These are phyloP conservation scores for Calonectria pauciramosa DNA, from an alignment of 2,329 filamentous ascomycete species.

Conservation along the genomic window DNA sequence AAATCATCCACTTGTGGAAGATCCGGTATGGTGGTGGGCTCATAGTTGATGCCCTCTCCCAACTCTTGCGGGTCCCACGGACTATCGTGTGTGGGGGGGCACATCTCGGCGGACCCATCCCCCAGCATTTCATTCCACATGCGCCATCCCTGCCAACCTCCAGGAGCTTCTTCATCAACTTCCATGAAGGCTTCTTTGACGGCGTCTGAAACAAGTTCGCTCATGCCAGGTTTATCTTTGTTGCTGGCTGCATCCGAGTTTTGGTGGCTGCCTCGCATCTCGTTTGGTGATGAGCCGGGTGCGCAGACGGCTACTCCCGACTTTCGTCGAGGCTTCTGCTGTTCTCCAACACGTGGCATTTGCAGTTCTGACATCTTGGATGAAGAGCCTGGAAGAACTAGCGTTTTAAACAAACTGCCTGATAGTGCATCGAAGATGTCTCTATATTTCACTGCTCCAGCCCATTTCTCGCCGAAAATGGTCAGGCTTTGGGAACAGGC, in stretches of 20 bases:
- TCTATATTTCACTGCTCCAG: background rate
- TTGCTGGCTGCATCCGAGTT: background rate
- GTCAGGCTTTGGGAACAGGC: background rate
- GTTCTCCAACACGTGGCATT: background rate
- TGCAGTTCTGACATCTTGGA: background rate
- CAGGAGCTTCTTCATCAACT: constrained; percentile 46
- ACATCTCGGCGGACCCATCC: constrained; percentile 26
- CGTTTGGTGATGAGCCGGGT: background rate
- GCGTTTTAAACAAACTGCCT: background rate
- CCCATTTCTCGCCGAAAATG: constrained; percentile 1
- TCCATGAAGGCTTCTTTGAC: constrained; percentile 48
- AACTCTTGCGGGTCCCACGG: background rate
- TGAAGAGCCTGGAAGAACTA: background rate
- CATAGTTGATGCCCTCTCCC: background rate
- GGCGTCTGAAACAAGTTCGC: constrained; percentile 19
- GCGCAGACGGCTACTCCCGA: background rate
- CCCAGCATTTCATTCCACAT: constrained; percentile 48
- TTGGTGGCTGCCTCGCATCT: background rate
- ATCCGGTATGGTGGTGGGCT: background rate
- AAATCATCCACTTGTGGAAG: background rate
- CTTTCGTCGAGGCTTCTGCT: background rate
- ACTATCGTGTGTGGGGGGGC: background rate
- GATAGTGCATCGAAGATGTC: constrained; percentile 1
- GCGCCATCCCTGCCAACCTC: constrained; percentile 45
- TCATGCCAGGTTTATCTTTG: background rate